A percentile compares a stretch with the other conserved stretches of the same genome.
Conservation (phyloP, 140 eudicot species). For the Cichorium intybus region DNA sequence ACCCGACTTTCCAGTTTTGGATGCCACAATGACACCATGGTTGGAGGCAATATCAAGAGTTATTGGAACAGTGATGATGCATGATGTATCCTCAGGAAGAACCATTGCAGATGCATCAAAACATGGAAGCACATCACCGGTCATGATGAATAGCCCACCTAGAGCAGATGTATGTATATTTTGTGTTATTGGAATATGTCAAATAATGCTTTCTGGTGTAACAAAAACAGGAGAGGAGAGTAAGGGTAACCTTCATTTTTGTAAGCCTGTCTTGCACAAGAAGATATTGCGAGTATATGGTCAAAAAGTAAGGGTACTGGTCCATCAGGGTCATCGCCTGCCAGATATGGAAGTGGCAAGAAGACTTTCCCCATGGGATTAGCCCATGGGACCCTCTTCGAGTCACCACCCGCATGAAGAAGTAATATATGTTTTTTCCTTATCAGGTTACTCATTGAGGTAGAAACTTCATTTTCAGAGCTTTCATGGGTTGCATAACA, state of each 20-base stretch:
- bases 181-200: no score
- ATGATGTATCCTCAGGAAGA: constrained; percentile 82
- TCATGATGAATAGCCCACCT: constrained; percentile 97
- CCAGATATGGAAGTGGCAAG: constrained; percentile 94
- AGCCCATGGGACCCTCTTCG: constrained; percentile 99
- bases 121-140: constrained; percentile 99
- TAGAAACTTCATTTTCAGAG: constrained; percentile 34
- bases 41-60: constrained; percentile 94
- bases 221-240: constrained; percentile 12
- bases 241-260: constrained; percentile 75
- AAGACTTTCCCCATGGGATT: constrained; percentile 99
- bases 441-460: constrained; percentile 44
- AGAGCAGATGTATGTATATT: constrained; percentile 2
- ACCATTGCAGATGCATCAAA: constrained; percentile 91
- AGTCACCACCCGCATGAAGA: constrained; percentile 99
- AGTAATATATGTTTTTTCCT: constrained; percentile 68
- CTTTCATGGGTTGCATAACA: constrained; percentile 32
- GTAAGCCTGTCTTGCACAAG: constrained; percentile 95
- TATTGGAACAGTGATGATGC: constrained; percentile 91
- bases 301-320: constrained; percentile 98
- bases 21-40: constrained; percentile 96
- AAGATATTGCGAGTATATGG: constrained; percentile 94
- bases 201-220: neutral
- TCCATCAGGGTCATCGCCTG: constrained; percentile 94
- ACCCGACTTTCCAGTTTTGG: constrained; percentile 41